Percentiles rank a stretch among this genome's conserved stretches.
These are phyloP conservation scores for Erysimum cheiranthoides DNA, from an alignment of 345 rosid genomes.

Conservation along the genomic window DNA sequence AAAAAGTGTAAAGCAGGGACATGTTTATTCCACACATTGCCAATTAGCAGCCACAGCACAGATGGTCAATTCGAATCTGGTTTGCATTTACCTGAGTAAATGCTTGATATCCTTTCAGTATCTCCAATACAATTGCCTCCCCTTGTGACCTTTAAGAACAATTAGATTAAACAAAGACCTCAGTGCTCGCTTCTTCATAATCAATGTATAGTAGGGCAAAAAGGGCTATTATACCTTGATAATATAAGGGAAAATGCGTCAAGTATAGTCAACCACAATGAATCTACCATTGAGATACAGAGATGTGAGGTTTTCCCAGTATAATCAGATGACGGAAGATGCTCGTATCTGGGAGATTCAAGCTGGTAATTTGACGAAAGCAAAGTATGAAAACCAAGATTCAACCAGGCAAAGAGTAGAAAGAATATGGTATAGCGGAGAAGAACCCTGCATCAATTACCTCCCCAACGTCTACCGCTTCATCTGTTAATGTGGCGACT, in stretches of 20 bases:
- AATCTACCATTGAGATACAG: constrained; percentile 91
- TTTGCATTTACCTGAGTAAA: constrained; percentile 83
- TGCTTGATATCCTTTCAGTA: constrained; percentile 97
- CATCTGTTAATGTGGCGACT: constrained; percentile 94
- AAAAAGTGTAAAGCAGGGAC: constrained; percentile 21
- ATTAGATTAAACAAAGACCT: constrained; percentile 44
- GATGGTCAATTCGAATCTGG: constrained; percentile 22
- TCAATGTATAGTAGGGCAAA: constrained; percentile 28
- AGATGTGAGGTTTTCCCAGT: constrained; percentile 74
- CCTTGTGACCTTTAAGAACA: constrained; percentile 89
- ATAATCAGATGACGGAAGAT: constrained; percentile 60
- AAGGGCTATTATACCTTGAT: constrained; percentile 66
- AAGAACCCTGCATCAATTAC: constrained; percentile 49
- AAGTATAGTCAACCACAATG: constrained; percentile 95
- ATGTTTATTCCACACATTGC: neutral
- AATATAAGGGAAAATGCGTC: constrained; percentile 94
- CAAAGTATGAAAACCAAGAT: constrained; percentile 31
- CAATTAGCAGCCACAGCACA: constrained; percentile 30
- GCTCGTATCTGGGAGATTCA: constrained; percentile 86
- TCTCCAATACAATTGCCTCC: constrained; percentile 97
- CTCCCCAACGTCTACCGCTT: constrained; percentile 95
- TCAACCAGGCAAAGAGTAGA: constrained; percentile 16
- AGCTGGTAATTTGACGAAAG: constrained; percentile 61
- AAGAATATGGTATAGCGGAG: constrained; percentile 29
- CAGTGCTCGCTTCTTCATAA: constrained; percentile 12